Evolutionary conservation across 2,329 filamentous ascomycete species (phyloP).

Genomic region (Nakataea oryzae): DNA sequence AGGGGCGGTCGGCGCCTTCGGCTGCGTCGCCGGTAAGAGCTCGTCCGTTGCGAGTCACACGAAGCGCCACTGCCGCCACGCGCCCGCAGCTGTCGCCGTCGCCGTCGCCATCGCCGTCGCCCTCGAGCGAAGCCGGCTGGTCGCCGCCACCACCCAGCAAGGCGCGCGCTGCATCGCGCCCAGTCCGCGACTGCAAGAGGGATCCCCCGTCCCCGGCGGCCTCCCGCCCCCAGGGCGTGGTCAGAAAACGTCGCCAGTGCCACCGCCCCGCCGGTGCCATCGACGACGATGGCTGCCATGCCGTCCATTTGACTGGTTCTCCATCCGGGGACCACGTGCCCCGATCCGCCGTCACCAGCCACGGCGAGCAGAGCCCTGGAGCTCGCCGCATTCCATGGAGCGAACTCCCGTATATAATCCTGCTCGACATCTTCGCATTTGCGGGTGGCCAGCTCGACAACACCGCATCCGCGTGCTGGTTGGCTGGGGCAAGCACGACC

Average conservation of each 20-base stretch:
- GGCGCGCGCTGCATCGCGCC: too few relatives aligned
- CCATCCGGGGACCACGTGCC: too few relatives aligned
- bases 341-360: too few relatives aligned
- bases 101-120: background rate
- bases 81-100: background rate
- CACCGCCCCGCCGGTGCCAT: background rate
- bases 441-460: constrained; percentile 49
- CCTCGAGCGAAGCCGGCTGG: background rate
- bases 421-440: constrained; percentile 59
- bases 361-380: background rate
- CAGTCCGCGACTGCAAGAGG: background rate
- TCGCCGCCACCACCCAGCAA: background rate
- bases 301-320: background rate
- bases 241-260: background rate
- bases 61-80: background rate
- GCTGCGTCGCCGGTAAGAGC: background rate
- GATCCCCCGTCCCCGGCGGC: too few relatives aligned
- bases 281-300: background rate
- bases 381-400: constrained; percentile 12
- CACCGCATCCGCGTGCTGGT: constrained; percentile 40
- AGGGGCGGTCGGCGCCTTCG: background rate
- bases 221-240: background rate
- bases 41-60: constrained; percentile 1
- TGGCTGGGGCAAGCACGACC: constrained; percentile 50
- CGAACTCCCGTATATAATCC: constrained; percentile 41